A percentile compares a stretch with the other conserved stretches of the same genome.
These are phyloP conservation scores for Coccomyxa sp. DNA, from an alignment of 139 green algal species.

Conservation along the genomic window DNA sequence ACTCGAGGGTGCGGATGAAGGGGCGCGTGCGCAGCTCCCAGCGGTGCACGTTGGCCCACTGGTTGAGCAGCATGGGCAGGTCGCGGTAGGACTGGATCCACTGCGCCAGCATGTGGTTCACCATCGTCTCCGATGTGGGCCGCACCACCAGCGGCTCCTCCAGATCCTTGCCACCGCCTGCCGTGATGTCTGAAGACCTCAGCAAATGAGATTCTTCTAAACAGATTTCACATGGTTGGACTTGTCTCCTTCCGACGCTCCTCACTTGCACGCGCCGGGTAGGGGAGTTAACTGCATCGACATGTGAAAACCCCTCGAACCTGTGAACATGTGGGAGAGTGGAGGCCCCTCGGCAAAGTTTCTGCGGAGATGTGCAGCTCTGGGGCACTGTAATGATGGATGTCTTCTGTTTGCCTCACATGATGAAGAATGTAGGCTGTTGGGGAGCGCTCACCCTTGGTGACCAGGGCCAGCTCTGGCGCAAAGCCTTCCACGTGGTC, in stretches of 20 bases:
- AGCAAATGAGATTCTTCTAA: background rate
- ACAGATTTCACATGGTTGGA: background rate
- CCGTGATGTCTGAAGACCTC: background rate
- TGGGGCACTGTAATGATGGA: no score
- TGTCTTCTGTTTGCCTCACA: no score
- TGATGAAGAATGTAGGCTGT: background rate
- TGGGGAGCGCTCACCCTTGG: constrained; percentile 53
- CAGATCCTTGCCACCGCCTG: constrained; percentile 90
- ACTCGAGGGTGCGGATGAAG: constrained; percentile 98
- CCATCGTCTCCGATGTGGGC: constrained; percentile 96
- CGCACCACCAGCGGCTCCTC: constrained; percentile 97
- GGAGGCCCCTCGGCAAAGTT: no score
- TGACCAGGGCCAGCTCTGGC: constrained; percentile 97
- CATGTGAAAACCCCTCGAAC: no score
- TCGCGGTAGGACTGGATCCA: constrained; percentile 87
- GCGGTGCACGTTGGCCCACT: constrained; percentile 98
- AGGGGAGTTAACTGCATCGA: no score
- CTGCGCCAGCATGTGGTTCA: constrained; percentile 98
- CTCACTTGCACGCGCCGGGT: no score
- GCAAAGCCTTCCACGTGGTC: constrained; percentile 98
- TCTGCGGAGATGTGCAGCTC: no score
- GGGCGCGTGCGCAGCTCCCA: constrained; percentile 98
- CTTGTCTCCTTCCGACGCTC: no score
- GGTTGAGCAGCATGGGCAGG: constrained; percentile 95
- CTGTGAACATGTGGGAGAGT: no score